Percentiles rank a stretch among this genome's conserved stretches.
phyloP scores from a whole-genome alignment of 2,329 filamentous ascomycete species.

The Nannizziopsis arthrosporioides region DNA sequence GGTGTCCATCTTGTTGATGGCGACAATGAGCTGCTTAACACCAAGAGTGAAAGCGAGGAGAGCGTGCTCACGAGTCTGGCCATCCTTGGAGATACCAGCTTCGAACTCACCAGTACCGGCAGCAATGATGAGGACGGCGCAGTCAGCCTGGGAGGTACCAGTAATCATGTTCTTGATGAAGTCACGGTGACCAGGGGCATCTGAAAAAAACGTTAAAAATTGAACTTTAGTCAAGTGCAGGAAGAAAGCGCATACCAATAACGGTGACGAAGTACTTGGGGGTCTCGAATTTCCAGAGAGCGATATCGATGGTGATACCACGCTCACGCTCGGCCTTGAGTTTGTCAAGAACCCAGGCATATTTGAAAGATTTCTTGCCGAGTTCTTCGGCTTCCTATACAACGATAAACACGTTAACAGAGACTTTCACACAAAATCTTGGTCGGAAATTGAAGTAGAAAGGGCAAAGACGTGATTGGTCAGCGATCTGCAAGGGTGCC shows the following conservation, averaged over 20 bases:
- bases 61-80: conserved; percentile 99
- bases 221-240: neutral
- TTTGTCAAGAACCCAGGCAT: conserved; percentile 99
- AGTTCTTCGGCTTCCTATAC: conserved; percentile 90
- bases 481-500: neutral
- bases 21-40: conserved; percentile 99
- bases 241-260: conserved; percentile 60
- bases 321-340: conserved; percentile 99
- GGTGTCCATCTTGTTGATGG: conserved; percentile 99
- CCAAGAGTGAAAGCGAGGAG: conserved; percentile 99
- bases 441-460: neutral
- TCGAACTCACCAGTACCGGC: conserved; percentile 99
- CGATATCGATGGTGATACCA: conserved; percentile 99
- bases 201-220: conserved; percentile 31
- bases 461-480: neutral
- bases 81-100: conserved; percentile 99
- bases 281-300: conserved; percentile 99
- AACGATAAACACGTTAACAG: conserved; percentile 1
- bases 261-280: conserved; percentile 96
- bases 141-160: conserved; percentile 99
- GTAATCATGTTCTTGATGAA: conserved; percentile 99
- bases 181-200: conserved; percentile 99
- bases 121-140: conserved; percentile 99
- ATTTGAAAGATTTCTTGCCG: conserved; percentile 99
- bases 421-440: neutral